Percentiles rank a stretch among this genome's conserved stretches.
phyloP scores from a whole-genome alignment of 2,329 filamentous ascomycete species.

The Sordariomycetes sp. region DNA sequence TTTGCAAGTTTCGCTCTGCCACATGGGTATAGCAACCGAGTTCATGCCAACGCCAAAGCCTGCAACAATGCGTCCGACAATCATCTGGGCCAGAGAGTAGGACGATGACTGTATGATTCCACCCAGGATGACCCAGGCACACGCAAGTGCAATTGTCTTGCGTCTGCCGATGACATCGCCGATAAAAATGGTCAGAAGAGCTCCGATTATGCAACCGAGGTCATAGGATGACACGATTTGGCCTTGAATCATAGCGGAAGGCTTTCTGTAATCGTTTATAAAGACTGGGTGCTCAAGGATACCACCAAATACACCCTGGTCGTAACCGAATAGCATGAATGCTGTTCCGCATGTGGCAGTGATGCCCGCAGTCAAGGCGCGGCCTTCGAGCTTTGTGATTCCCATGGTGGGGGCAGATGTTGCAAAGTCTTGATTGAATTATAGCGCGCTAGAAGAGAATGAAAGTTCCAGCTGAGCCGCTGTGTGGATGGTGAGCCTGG shows the following conservation, averaged over 20 bases:
- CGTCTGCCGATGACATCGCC: slow-evolving; percentile 34
- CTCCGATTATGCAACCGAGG: slow-evolving; percentile 36
- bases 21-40: slow-evolving; percentile 26
- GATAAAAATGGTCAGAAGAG: slow-evolving; percentile 26
- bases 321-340: slow-evolving; percentile 19
- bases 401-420: no score
- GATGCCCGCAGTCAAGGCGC: no score
- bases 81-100: slow-evolving; percentile 11
- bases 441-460: no score
- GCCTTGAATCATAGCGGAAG: slow-evolving; percentile 17
- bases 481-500: no score
- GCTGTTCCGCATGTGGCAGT: no score
- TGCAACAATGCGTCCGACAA: slow-evolving; percentile 15
- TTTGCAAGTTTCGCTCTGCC: slow-evolving; percentile 25
- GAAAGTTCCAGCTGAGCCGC: no score
- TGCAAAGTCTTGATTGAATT: no score
- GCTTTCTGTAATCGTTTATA: slow-evolving; percentile 15
- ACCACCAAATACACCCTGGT: slow-evolving; percentile 29
- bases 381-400: no score
- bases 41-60: slow-evolving; percentile 36
- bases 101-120: slow-evolving; percentile 7
- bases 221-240: slow-evolving; percentile 31
- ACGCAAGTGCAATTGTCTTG: slow-evolving; percentile 20
- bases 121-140: slow-evolving; percentile 4
- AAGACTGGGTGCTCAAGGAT: slow-evolving; percentile 18